phyloP scores from a whole-genome alignment of 257 asterid species.

The Apocynum venetum region DNA sequence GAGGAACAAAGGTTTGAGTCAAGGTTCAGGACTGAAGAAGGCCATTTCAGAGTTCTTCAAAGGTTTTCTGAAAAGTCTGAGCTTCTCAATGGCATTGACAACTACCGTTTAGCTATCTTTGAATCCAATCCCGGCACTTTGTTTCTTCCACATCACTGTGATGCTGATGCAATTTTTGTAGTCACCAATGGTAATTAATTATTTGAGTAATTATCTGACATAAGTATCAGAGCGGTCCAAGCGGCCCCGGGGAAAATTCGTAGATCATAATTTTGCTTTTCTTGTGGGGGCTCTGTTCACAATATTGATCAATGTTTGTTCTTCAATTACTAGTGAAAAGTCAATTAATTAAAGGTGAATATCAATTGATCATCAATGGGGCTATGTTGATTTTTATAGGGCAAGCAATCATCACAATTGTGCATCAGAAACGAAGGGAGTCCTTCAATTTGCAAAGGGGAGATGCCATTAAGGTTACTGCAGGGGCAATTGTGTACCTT shows the following conservation, averaged over 20 bases:
- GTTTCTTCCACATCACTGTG: conserved; percentile 41
- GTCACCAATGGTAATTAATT: conserved; percentile 16
- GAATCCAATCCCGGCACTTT: conserved; percentile 42
- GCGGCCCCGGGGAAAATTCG: no score
- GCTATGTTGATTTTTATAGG: conserved; percentile 19
- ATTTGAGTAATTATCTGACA: neutral
- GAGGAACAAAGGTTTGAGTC: conserved; percentile 26
- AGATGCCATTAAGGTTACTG: conserved; percentile 33
- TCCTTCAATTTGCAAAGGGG: conserved; percentile 32
- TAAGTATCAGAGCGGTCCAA: no score
- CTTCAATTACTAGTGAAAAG: no score
- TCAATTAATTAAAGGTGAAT: no score
- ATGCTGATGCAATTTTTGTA: conserved; percentile 29
- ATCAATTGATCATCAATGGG: no score
- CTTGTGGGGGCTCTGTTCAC: no score
- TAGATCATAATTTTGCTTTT: no score
- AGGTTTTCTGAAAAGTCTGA: conserved; percentile 33
- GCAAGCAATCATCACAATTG: conserved; percentile 23
- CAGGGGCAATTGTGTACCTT: conserved; percentile 33
- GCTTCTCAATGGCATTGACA: conserved; percentile 37
- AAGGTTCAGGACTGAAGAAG: conserved; percentile 22
- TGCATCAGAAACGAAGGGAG: conserved; percentile 21
- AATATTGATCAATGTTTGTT: no score
- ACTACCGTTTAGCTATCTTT: conserved; percentile 28
- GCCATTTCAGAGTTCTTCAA: conserved; percentile 33